These are phyloP conservation scores for Vigna angularis DNA, from an alignment of 306 rosid species.

Conservation along the genomic window DNA sequence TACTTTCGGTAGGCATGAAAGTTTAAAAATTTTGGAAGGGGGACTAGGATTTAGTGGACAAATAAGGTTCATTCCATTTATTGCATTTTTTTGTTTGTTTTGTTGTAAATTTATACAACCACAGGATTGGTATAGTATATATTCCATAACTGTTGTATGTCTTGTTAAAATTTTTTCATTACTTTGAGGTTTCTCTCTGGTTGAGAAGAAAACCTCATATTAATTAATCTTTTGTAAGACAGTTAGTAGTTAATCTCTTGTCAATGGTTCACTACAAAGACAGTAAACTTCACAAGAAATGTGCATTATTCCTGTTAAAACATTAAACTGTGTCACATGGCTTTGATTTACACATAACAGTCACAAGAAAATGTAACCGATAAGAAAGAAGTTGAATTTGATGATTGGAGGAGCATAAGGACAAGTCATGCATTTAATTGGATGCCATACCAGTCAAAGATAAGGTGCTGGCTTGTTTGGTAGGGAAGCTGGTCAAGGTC, in stretches of 20 bases:
- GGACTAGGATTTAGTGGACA: slow-evolving; percentile 28
- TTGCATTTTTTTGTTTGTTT: slow-evolving; percentile 58
- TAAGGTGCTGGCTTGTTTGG: slow-evolving; percentile 51
- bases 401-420: not conserved
- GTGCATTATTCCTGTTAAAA: not conserved
- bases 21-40: slow-evolving; percentile 27
- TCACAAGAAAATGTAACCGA: not conserved
- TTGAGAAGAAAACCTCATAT: slow-evolving; percentile 27
- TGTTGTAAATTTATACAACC: slow-evolving; percentile 46
- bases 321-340: not conserved
- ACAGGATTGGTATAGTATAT: slow-evolving; percentile 56
- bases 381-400: slow-evolving; percentile 10
- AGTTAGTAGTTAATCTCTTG: not conserved
- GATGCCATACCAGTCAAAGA: slow-evolving; percentile 51
- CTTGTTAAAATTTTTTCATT: slow-evolving; percentile 45
- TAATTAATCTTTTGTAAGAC: slow-evolving; percentile 43
- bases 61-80: slow-evolving; percentile 58
- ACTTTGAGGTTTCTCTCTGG: slow-evolving; percentile 48
- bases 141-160: slow-evolving; percentile 46
- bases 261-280: slow-evolving; percentile 18
- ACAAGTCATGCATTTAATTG: slow-evolving; percentile 7
- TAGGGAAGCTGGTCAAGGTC: slow-evolving; percentile 51
- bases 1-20: slow-evolving; percentile 17
- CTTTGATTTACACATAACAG: not conserved
- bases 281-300: not conserved